Evolutionary conservation across 345 rosid genomes (phyloP), one percentile per base, ranked within the genome.

Genomic region (Populus tremula): DNA sequence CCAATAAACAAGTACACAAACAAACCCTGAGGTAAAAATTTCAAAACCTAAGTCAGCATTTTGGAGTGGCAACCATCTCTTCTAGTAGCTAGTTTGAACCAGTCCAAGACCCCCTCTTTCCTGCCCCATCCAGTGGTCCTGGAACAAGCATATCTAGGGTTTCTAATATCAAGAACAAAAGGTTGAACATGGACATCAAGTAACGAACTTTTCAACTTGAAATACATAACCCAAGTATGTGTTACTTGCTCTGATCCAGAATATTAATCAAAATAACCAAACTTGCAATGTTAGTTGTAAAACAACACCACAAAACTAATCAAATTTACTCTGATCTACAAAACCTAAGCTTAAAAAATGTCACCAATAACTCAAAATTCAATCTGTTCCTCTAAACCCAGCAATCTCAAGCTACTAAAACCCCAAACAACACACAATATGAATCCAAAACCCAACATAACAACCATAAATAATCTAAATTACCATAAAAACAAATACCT

Each of bases 281-380:
- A 53, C 20, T 53, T 53, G 21, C 38, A 69, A 73, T 8, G 23
- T 50, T 36, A 16, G 38, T 8, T 67, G 39, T 31, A 77, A 54
- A 71, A 72, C 54, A 75, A 62, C 25, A 66, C 49, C 77, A 68
- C 13, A 45, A 9, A 41, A 38, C 12, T 11, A 71, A 71, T 54
- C 4, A 54, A 53, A 67, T 74, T 25, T 27, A 72, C 54, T 77
- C 36, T 76, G 86, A 87, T 79, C 85, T 76, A 45, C 43, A 38
- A 65, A 70, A 61, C 41, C 68, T 20, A 70, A 70, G 79, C 64
- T 7, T 54, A 41, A 27, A 70, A 23, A 56, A 54, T 45, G 64
- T 21, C 43, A 76, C 56, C 43, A 53, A 66, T 2, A 67, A 23
- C 75, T 67, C 38, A 83, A 78, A 21, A 63, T 66, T 12, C 65